Base-by-base conservation (phyloP, 2,329 filamentous ascomycete genomes). In the Arthrobotrys megalospora region DNA sequence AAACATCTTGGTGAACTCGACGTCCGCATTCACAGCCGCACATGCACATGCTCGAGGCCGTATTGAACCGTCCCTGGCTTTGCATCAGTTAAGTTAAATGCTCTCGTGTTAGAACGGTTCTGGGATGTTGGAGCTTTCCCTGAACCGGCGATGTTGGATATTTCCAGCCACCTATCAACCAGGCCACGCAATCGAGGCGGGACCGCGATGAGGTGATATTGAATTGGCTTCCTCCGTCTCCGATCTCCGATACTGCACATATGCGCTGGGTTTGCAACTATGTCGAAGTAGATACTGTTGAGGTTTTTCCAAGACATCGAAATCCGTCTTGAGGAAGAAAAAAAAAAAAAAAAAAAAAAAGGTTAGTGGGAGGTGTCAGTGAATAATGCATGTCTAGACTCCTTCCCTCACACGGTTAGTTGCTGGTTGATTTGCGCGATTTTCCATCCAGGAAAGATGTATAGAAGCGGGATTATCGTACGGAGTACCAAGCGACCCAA, bases 401-500 rank as follows among this genome's bases (percentile, higher is more conserved):
- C 52, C 62, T 78, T 32, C 43, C 55, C 47, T 63, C 55, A 48
- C 65, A 70, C 41, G 58, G 64, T 66, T 71, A 55, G 75, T 67
- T 78, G 55, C 55, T 28, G 16, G 55, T 60, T 63, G 67, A 78
- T 78, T 78, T 78, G 75, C 75, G 75, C 75, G 75, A 78, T 78
- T 78, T 78, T 78, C 75, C 41, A 63, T 36, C 48, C 43, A 52
- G 67, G 47, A 55, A 77, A 72, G 53, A 78, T 66, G 67, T 67
- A 72, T 66, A 72, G 67, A 52, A 72, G 67, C 75, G 75, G 75
- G 75, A 78, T 78, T 78, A 78, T 78, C 62, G 24, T 62, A 48
- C 53, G 62, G 71, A 72, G 75, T 62, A 41, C 62, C 67, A 78
- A 78, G 75, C 75, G 75, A 72, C 66, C 75, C 75, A 78, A 78